These are phyloP conservation scores for Paramecium pentaurelia DNA, from an alignment of 73 alveolate species.

Conservation along the genomic window DNA sequence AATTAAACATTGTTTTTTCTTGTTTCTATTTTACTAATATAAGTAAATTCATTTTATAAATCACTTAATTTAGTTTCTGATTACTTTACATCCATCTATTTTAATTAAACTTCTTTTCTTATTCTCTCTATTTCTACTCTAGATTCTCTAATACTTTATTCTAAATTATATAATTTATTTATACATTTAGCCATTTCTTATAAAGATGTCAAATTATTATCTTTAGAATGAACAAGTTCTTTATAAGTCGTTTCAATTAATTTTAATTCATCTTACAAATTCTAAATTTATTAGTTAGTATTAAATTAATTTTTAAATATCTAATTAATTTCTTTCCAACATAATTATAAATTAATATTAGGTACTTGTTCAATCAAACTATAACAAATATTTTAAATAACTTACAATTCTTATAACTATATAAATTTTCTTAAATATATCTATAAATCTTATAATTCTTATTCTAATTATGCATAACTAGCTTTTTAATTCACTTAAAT, in stretches of 20 bases:
- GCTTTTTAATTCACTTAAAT: neutral
- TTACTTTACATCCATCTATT: neutral
- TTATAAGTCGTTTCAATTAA: neutral
- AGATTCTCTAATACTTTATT: neutral
- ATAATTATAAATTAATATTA: neutral
- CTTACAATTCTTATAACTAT: neutral
- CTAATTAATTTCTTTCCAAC: constrained; percentile 3
- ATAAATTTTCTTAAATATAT: neutral
- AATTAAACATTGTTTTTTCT: neutral
- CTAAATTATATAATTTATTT: neutral
- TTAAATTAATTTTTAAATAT: neutral
- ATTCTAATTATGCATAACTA: neutral
- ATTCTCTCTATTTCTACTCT: constrained; percentile 40
- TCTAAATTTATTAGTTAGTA: neutral
- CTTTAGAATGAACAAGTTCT: neutral
- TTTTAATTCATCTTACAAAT: neutral
- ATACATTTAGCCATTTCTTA: constrained; percentile 31
- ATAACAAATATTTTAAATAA: neutral
- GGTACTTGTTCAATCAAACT: constrained; percentile 28
- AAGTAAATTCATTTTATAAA: neutral
- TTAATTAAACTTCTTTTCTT: neutral
- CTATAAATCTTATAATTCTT: constrained; percentile 8
- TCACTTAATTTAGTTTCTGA: neutral
- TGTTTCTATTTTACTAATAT: neutral
- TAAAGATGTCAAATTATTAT: neutral